Evolutionary conservation across 148 eudicot genomes (phyloP).

Genomic region (Heliamphora exappendiculata): DNA sequence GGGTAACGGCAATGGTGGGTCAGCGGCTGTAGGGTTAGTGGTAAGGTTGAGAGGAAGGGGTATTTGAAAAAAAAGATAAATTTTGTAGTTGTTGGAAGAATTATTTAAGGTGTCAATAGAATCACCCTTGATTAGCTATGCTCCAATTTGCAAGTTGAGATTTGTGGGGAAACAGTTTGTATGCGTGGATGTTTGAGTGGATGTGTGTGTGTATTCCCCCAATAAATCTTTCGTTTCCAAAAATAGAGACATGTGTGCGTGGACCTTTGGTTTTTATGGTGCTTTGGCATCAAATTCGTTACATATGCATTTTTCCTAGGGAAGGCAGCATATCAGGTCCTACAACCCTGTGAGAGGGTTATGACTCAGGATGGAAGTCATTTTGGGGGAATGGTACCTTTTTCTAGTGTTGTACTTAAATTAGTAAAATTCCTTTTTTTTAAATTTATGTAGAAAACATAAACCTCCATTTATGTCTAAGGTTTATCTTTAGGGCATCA

Average conservation of each 20-base stretch:
- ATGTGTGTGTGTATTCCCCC: too few species aligned
- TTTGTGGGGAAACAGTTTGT: neutral
- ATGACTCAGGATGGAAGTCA: neutral
- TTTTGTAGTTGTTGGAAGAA: too few species aligned
- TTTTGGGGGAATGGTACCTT: neutral
- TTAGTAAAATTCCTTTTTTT: neutral
- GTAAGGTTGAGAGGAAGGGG: too few species aligned
- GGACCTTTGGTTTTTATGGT: neutral
- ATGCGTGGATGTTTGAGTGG: neutral
- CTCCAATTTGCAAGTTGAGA: neutral
- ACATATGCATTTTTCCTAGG: neutral
- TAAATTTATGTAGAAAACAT: neutral
- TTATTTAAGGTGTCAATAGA: too few species aligned
- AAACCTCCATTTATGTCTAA: neutral
- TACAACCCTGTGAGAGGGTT: too few species aligned
- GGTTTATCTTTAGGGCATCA: neutral
- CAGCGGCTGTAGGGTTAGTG: too few species aligned
- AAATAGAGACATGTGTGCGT: neutral
- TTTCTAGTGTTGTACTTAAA: neutral
- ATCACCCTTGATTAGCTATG: neutral
- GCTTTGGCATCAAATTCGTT: neutral
- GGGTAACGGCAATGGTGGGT: too few species aligned
- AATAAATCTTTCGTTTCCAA: too few species aligned
- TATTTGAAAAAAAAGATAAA: too few species aligned
- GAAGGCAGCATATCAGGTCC: neutral